Evolutionary conservation across 768 basidiomycete genomes (phyloP), one percentile per base, ranked within the genome.

Genomic region (Tylopilus plumbeoviolaceoides): DNA sequence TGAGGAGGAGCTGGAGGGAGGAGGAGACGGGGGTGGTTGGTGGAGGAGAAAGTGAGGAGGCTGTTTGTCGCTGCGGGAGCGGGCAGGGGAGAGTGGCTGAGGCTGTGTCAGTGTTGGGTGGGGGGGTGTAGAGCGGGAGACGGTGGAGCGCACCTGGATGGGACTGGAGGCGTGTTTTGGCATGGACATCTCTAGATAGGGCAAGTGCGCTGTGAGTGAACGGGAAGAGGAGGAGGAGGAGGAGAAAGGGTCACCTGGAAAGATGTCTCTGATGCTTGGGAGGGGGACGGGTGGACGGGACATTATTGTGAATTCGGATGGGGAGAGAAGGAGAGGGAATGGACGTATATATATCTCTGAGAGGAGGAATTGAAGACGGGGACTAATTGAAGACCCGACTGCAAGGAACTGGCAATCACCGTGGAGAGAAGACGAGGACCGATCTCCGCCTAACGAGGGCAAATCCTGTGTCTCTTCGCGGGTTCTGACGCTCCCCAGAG

Each of bases 181-280:
- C n/a, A 58, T 62, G 49, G 63, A 54, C 62, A 66, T 66, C 42
- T 66, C 58, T 59, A 28, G 51, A 43, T 30, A 39, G n/a, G n/a
- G n/a, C n/a, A n/a, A n/a, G n/a, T n/a, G n/a, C 27, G 54, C 51
- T 60, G 48, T 33, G 42, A 36, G 54, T 39, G 17, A n/a, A 47
- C 18, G 10, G 28, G 28, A 43, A 28, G 42, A 9, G 44, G 30
- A 9, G 14, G 39, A 33, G 39, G 7, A 17, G 39, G 28, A 48
- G 20, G 14, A 25, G 28, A 25, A 20, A 11, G 12, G 51, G 69
- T 40, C 57, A 77, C 80, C 78, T 43, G 80, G 80, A 55, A 81
- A 82, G 72, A 81, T 78, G 54, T 81, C 78, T 20, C 75, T 72
- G 31, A 80, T 80, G 58, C 77, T 77, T 23, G 80, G 80, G 25